Percentiles rank a stretch among this genome's conserved stretches.
Evolutionary conservation across 305 asterid species (phyloP).

Genomic region (Ilex paraguariensis): DNA sequence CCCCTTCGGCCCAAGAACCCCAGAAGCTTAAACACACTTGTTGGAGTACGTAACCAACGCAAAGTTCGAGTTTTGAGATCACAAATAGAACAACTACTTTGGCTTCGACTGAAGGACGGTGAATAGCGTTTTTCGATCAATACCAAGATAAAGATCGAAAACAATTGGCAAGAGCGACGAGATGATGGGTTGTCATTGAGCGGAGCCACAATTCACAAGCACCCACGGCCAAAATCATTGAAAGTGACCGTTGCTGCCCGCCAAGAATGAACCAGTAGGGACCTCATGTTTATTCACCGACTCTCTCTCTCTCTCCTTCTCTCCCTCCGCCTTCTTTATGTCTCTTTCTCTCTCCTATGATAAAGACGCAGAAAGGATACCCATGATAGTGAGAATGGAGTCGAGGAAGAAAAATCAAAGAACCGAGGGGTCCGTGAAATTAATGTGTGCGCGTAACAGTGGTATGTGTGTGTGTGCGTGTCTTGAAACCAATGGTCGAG

Average conservation of each 20-base stretch:
- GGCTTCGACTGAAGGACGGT: not conserved
- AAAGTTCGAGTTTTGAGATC: not conserved
- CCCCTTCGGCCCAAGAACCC: not conserved
- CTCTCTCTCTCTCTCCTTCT: not conserved
- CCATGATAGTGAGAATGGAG: too few species aligned
- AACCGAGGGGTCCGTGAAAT: too few species aligned
- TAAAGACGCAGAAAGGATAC: too few species aligned
- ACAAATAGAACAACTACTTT: not conserved
- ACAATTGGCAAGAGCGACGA: not conserved
- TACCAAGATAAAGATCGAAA: not conserved
- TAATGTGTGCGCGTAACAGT: too few species aligned
- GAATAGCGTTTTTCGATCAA: not conserved
- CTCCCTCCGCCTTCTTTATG: too few species aligned
- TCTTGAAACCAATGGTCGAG: too few species aligned
- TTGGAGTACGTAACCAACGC: too few species aligned
- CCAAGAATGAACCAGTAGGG: not conserved
- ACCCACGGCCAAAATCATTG: not conserved
- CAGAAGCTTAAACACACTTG: not conserved
- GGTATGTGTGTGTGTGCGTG: too few species aligned
- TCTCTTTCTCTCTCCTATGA: too few species aligned
- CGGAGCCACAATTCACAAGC: not conserved
- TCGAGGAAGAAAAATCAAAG: too few species aligned
- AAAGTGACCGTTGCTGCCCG: conserved; percentile 1
- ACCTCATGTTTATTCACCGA: not conserved
- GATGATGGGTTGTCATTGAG: not conserved